Percentiles rank a stretch among this genome's conserved stretches.
phyloP scores from a whole-genome alignment of 1,284 basidiomycete species.

The Naganishia sp. region DNA sequence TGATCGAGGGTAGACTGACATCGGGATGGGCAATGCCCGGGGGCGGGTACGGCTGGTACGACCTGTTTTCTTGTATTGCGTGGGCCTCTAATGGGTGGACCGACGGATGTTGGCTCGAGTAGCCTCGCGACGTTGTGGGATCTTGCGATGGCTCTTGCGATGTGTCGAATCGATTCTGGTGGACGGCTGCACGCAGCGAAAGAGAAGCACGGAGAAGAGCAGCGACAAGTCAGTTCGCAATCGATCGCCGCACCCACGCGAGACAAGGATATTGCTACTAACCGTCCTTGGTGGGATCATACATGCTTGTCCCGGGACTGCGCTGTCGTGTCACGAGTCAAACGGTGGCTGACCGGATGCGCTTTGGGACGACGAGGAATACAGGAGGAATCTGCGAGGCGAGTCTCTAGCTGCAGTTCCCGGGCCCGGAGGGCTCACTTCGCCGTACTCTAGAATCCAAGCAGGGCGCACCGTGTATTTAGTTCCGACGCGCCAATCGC shows the following conservation, averaged over 20 bases:
- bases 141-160: background rate
- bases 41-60: conserved; percentile 5
- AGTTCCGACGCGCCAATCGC: too few relatives aligned
- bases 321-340: too few relatives aligned
- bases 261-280: background rate
- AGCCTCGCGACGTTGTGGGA: conserved; percentile 8
- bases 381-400: too few relatives aligned
- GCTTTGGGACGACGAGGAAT: too few relatives aligned
- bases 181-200: background rate
- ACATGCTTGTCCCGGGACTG: conserved; percentile 1
- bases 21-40: conserved; percentile 6
- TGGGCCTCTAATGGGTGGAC: conserved; percentile 7
- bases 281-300: conserved; percentile 28
- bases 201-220: background rate
- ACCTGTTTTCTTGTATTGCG: background rate
- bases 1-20: conserved; percentile 24
- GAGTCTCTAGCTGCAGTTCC: too few relatives aligned
- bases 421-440: too few relatives aligned
- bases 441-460: too few relatives aligned
- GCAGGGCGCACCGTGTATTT: too few relatives aligned
- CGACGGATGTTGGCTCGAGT: background rate
- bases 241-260: background rate
- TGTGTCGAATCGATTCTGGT: conserved; percentile 1
- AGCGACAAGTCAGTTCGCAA: background rate
- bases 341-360: too few relatives aligned